Evolutionary conservation across 768 basidiomycete species (phyloP).

Genomic region (Russula lepida): DNA sequence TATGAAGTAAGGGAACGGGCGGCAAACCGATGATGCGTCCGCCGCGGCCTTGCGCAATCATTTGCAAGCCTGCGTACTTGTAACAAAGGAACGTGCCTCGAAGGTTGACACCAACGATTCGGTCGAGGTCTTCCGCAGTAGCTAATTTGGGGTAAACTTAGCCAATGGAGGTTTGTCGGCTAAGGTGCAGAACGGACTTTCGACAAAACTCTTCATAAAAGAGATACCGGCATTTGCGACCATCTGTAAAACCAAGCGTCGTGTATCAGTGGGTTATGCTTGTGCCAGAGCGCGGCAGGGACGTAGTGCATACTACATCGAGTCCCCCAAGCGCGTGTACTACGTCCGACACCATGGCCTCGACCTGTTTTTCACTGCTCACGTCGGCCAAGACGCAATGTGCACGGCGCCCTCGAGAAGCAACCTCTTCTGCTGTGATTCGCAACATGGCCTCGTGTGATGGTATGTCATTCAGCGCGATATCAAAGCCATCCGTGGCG

Average conservation of each 20-base stretch:
- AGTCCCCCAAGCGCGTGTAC: conserved; percentile 24
- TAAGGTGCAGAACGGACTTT: conserved; percentile 15
- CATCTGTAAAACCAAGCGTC: conserved; percentile 18
- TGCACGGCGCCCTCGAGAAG: conserved; percentile 17
- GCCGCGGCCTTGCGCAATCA: conserved; percentile 24
- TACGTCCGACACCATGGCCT: conserved; percentile 22
- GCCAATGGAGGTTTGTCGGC: background rate
- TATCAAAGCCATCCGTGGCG: conserved; percentile 29
- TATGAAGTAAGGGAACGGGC: background rate
- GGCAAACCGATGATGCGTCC: conserved; percentile 23
- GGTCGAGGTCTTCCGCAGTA: conserved; percentile 21
- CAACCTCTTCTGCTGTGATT: conserved; percentile 19
- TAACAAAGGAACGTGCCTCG: conserved; percentile 23
- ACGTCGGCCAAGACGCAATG: conserved; percentile 21
- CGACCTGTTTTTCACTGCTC: conserved; percentile 22
- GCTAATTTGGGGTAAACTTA: conserved; percentile 7
- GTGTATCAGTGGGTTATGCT: background rate
- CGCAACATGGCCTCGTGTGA: conserved; percentile 26
- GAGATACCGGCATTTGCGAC: conserved; percentile 25
- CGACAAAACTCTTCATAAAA: conserved; percentile 11
- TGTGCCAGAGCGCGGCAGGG: background rate
- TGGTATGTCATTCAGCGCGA: conserved; percentile 28
- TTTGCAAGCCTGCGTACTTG: conserved; percentile 23
- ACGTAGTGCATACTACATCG: conserved; percentile 26
- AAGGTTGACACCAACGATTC: conserved; percentile 18